Evolutionary conservation across 495 filamentous ascomycete genomes (phyloP).

Genomic region (Aspergillus affinis): DNA sequence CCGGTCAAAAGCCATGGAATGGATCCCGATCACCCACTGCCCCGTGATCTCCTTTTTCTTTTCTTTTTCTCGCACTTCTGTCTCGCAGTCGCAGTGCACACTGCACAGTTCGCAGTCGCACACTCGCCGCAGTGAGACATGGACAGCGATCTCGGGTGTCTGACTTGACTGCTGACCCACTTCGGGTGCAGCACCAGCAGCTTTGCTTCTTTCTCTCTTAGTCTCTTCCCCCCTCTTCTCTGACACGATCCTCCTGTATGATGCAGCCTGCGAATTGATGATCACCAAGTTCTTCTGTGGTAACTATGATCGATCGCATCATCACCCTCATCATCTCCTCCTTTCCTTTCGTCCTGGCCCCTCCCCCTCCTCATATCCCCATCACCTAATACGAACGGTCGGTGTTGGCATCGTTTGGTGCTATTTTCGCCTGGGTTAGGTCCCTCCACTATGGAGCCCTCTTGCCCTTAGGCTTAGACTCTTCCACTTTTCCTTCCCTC

Average conservation of each 20-base stretch:
- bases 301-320: background rate
- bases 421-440: background rate
- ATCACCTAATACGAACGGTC: slow-evolving; percentile 3
- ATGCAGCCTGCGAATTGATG: slow-evolving; percentile 1
- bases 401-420: slow-evolving; percentile 9
- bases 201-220: background rate
- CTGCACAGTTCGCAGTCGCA: too few relatives aligned
- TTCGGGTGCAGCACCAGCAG: background rate
- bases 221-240: background rate
- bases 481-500: slow-evolving; percentile 1
- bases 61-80: too few relatives aligned
- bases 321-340: background rate
- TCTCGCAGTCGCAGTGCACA: too few relatives aligned
- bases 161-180: slow-evolving; percentile 1
- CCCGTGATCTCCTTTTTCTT: slow-evolving; percentile 4
- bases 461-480: background rate
- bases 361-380: background rate
- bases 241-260: slow-evolving; percentile 2
- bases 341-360: background rate
- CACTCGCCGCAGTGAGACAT: background rate
- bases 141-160: slow-evolving; percentile 6
- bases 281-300: background rate
- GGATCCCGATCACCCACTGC: slow-evolving; percentile 3
- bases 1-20: background rate
- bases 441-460: background rate